Base-by-base conservation (phyloP, 78 protist genomes). In the Cyanophora paradoxa region DNA sequence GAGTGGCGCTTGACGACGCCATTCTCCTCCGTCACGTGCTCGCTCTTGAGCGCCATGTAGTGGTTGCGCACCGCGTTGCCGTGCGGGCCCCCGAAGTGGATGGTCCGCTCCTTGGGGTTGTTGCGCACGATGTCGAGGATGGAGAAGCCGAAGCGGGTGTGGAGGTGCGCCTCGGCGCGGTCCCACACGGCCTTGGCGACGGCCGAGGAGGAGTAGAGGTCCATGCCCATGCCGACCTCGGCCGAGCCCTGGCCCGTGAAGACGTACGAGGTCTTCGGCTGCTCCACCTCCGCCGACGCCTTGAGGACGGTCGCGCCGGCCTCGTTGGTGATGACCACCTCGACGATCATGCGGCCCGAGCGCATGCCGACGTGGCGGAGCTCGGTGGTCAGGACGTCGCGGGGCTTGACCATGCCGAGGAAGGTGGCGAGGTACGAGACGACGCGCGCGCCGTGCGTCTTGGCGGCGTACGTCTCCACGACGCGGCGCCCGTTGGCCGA, bases 211-310 rank as follows among this genome's bases (percentile, higher is more conserved):
- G 20, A 71, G 63, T 83, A 83, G 33, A 82, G 79, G 39, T 82
- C 91, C 91, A 87, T 87, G 62, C 91, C 91, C 85, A 87, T 83
- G 34, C 81, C 79, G 16, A 28, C 31, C 0, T 16, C 22, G 33
- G 58, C 69, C 24, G 81, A 44, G 31, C 88, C 87, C 57, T 88
- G 92, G 40, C 92, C 92, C 8, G 88, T 83, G 68, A 88, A 88
- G 30, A 88, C 74, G 57, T 81, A 86, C 19, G 86, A 83, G 5
- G 90, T 81, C 19, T 11, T n/a, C 2, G 82, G 79, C 67, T 72
- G 80, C 48, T 42, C 68, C 26, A 86, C 72, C 30, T 81, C 74
- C 2, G 83, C 78, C 6, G 41, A 13, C 34, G 78, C 89, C 30
- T 80, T 74, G 48, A 85, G 68, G 37, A 80, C 85, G 20, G 7